Evolutionary conservation across 768 basidiomycete genomes (phyloP).

Genomic region (Lactarius evosmus): DNA sequence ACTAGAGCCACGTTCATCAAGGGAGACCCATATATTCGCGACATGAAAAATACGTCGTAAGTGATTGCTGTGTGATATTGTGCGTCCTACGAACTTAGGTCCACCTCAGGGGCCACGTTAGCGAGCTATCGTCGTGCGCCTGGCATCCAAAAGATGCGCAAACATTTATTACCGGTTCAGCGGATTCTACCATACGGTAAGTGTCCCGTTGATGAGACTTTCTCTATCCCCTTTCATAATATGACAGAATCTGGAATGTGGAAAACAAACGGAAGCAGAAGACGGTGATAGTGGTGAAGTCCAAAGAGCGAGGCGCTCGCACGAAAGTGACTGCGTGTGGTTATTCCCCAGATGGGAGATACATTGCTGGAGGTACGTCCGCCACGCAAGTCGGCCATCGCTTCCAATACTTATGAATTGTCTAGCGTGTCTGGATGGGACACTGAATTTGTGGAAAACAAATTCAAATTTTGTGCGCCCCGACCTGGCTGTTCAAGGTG

Average conservation of each 20-base stretch:
- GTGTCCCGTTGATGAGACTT: slow-evolving; percentile 22
- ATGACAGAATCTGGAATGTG: slow-evolving; percentile 84
- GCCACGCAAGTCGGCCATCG: background rate
- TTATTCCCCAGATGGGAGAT: slow-evolving; percentile 85
- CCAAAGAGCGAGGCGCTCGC: slow-evolving; percentile 89
- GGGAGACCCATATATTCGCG: slow-evolving; percentile 96
- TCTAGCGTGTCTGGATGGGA: slow-evolving; percentile 88
- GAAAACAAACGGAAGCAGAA: slow-evolving; percentile 93
- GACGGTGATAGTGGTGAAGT: slow-evolving; percentile 93
- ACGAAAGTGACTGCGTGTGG: slow-evolving; percentile 87
- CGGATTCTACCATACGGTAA: slow-evolving; percentile 92
- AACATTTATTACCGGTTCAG: slow-evolving; percentile 88
- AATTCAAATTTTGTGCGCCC: slow-evolving; percentile 92
- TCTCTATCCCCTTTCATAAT: slow-evolving; percentile 10
- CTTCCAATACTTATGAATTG: background rate
- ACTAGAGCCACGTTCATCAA: slow-evolving; percentile 76
- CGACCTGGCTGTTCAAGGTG: slow-evolving; percentile 78
- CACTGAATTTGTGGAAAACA: slow-evolving; percentile 90
- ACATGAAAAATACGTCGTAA: slow-evolving; percentile 98
- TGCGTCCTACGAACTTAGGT: slow-evolving; percentile 6
- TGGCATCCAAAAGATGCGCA: slow-evolving; percentile 91
- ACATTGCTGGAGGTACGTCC: slow-evolving; percentile 80
- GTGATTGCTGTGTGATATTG: slow-evolving; percentile 33
- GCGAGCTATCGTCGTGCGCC: slow-evolving; percentile 81
- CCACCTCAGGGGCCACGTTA: slow-evolving; percentile 79